Evolutionary conservation across 2,329 filamentous ascomycete species (phyloP).

Genomic region (Volutella citrinella): DNA sequence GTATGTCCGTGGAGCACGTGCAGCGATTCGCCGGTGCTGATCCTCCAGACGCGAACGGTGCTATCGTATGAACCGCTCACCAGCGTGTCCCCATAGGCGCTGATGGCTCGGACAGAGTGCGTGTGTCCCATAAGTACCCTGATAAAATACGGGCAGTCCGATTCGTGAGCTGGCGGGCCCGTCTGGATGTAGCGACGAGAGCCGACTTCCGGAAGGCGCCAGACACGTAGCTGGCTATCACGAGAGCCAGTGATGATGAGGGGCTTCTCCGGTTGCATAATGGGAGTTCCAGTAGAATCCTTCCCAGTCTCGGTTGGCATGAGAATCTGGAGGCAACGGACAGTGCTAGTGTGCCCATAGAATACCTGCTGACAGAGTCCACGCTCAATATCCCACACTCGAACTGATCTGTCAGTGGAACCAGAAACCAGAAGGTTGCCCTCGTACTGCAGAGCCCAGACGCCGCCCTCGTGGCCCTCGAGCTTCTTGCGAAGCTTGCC

Average conservation of each 20-base stretch:
- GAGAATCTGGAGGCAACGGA: constrained; percentile 91
- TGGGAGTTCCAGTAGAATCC: constrained; percentile 65
- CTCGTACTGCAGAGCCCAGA: constrained; percentile 96
- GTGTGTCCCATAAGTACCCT: constrained; percentile 81
- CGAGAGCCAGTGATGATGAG: constrained; percentile 96
- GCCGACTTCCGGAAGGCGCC: constrained; percentile 81
- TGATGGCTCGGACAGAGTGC: constrained; percentile 94
- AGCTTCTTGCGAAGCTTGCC: constrained; percentile 80
- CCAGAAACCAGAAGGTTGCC: constrained; percentile 94
- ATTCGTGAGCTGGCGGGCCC: constrained; percentile 67
- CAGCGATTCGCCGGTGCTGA: constrained; percentile 86
- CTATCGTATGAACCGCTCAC: constrained; percentile 97
- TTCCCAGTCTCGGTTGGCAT: constrained; percentile 78
- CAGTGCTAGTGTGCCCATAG: constrained; percentile 95
- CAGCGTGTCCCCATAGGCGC: constrained; percentile 90
- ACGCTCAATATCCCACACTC: constrained; percentile 98
- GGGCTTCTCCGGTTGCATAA: constrained; percentile 91
- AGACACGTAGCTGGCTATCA: constrained; percentile 90
- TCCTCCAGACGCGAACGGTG: constrained; percentile 93
- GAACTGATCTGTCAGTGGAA: constrained; percentile 93
- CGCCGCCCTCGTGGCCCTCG: constrained; percentile 91
- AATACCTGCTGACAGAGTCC: constrained; percentile 93
- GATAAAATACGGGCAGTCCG: constrained; percentile 92
- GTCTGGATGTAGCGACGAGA: constrained; percentile 78
- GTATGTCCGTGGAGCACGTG: constrained; percentile 83